Conservation (phyloP, 768 basidiomycete species). For the Rubroboletus satanas region DNA sequence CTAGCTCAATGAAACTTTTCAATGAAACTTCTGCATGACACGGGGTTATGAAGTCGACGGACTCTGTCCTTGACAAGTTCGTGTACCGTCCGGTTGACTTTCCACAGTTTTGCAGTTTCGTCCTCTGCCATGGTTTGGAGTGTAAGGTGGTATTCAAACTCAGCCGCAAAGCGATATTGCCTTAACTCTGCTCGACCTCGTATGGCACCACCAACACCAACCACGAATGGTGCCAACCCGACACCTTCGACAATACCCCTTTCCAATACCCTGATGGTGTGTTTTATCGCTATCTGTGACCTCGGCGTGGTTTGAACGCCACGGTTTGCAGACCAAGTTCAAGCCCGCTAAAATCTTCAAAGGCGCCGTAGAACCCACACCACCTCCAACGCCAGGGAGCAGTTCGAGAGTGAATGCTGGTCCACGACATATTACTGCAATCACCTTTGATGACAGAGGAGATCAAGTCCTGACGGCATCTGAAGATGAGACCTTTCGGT, state of each 20-base stretch:
- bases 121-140: slow-evolving; percentile 61
- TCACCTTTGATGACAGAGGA: slow-evolving; percentile 89
- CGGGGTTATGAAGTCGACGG: slow-evolving; percentile 14
- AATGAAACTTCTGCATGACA: slow-evolving; percentile 17
- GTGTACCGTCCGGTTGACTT: slow-evolving; percentile 93
- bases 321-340: slow-evolving; percentile 53
- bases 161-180: slow-evolving; percentile 35
- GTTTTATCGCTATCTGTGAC: background rate
- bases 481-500: slow-evolving; percentile 88
- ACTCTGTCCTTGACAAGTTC: slow-evolving; percentile 96
- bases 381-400: slow-evolving; percentile 44
- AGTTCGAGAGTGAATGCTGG: slow-evolving; percentile 36
- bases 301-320: background rate
- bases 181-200: slow-evolving; percentile 19
- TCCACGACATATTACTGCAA: slow-evolving; percentile 77
- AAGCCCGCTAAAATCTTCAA: slow-evolving; percentile 92
- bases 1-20: slow-evolving; percentile 39
- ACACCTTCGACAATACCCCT: slow-evolving; percentile 39
- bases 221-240: slow-evolving; percentile 29
- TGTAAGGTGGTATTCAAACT: slow-evolving; percentile 48
- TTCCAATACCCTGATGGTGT: slow-evolving; percentile 51
- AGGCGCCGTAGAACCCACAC: slow-evolving; percentile 60
- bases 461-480: slow-evolving; percentile 81
- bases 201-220: slow-evolving; percentile 41
- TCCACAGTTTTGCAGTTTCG: slow-evolving; percentile 88